Base-by-base conservation (phyloP, 148 eudicot genomes). In the Arctostaphylos glauca region DNA sequence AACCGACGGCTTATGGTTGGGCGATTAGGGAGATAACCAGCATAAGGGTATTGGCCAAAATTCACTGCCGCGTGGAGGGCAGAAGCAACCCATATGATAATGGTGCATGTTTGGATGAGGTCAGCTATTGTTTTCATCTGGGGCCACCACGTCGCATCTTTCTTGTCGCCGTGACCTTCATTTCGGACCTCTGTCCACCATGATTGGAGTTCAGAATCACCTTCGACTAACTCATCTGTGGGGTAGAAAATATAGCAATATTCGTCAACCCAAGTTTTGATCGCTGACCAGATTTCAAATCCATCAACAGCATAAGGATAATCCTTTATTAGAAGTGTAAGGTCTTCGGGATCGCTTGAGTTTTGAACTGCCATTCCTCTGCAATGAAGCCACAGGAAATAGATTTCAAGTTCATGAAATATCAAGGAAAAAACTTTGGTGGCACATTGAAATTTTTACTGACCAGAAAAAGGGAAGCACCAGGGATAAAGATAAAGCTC, bases 231-330 rank as follows among this genome's bases (percentile, higher is more conserved):
- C 9, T 79, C 83, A 50, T 93, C 88, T 9, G 80, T 76, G 13
- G 84, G 79, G 85, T 93, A 95, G 83, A 92, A 95, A 53, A 87
- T 86, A 41, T 85, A 84, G 88, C 93, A 90, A 16, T 95, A 95
- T 10, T 93, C 93, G 0, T n/a, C 56, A 1, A 93, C 98, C 95
- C 95, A 95, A 5, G 87, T 76, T 77, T 93, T 87, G 1, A 95
- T 93, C 23, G 94, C 94, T 2, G 82, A 88, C 98, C 98, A 93
- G 50, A 95, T 91, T 21, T 95, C 97, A 7, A 95, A 91, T 9
- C 95, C 98, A 74, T 93, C 98, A 23, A 92, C 91, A 23, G 98
- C 98, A 46, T 62, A 95, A 7, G 98, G 97, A 76, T 95, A 95
- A 60, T 93, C 97, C 62, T 92, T 88, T 83, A 95, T 92, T 12